A percentile compares a stretch with the other conserved stretches of the same genome.
phyloP scores from a whole-genome alignment of 345 rosid species.

The Bruguiera sexangula region DNA sequence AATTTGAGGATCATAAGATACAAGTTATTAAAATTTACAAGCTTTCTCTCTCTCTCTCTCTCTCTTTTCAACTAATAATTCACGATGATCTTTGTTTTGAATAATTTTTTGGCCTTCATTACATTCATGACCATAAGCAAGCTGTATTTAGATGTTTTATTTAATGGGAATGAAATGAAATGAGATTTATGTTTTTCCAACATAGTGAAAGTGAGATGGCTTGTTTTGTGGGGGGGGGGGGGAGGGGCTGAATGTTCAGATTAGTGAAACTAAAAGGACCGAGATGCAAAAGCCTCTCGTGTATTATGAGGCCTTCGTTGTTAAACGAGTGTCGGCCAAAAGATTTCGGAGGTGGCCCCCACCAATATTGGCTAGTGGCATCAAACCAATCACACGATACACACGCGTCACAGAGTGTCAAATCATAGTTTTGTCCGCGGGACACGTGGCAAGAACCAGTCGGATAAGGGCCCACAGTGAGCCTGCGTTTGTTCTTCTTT shows the following conservation, averaged over 20 bases:
- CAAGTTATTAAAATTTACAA: too few species aligned
- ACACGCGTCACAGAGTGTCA: slow-evolving; percentile 25
- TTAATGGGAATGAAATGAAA: too few species aligned
- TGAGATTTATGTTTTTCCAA: too few species aligned
- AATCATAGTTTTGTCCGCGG: background rate
- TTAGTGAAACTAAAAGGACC: background rate
- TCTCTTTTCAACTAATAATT: too few species aligned
- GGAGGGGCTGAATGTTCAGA: background rate
- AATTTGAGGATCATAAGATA: too few species aligned
- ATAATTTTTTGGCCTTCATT: too few species aligned
- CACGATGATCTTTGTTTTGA: too few species aligned
- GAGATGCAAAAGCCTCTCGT: background rate
- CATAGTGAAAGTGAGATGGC: too few species aligned
- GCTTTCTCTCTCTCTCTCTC: too few species aligned
- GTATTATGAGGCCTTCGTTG: background rate
- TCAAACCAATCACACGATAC: slow-evolving; percentile 23
- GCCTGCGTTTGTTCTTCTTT: slow-evolving; percentile 20
- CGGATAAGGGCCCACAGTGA: slow-evolving; percentile 10
- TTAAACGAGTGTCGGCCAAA: slow-evolving; percentile 43
- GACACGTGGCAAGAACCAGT: slow-evolving; percentile 22
- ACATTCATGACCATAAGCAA: too few species aligned
- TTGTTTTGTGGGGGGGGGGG: too few species aligned
- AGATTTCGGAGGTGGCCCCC: slow-evolving; percentile 31
- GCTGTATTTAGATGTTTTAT: too few species aligned
- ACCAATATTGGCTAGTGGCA: slow-evolving; percentile 22